Conservation (phyloP, 1,139 yeast genomes). For the Taphrina deformans region DNA sequence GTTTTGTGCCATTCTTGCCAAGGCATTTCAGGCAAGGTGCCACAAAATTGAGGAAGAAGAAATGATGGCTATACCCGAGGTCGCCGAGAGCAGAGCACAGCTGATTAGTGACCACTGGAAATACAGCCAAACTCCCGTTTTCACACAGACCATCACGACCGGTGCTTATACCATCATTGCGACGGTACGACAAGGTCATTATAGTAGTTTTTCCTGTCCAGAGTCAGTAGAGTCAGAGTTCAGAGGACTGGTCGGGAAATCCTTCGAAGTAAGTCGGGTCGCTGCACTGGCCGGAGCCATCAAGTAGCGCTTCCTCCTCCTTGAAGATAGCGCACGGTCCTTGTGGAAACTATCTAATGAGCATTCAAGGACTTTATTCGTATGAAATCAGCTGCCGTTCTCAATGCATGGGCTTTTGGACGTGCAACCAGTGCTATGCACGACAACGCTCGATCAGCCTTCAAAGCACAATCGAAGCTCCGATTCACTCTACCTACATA, state of each 20-base stretch:
- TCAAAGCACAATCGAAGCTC: too few species aligned
- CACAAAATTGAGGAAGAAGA: slow-evolving; percentile 8
- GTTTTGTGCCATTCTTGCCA: slow-evolving; percentile 54
- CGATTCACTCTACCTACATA: too few species aligned
- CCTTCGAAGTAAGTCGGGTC: not conserved
- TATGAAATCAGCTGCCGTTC: too few species aligned
- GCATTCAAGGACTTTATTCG: too few species aligned
- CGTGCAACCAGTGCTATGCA: not conserved
- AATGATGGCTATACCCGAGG: slow-evolving; percentile 12
- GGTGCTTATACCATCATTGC: not conserved
- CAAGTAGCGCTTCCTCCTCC: too few species aligned
- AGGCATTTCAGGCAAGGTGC: slow-evolving; percentile 53
- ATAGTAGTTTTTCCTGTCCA: not conserved
- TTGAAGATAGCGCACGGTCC: not conserved
- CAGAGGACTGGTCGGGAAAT: not conserved
- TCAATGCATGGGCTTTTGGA: not conserved
- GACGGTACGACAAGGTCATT: slow-evolving; percentile 5
- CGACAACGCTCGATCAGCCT: not conserved
- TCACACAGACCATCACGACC: slow-evolving; percentile 48
- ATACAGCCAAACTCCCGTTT: slow-evolving; percentile 69
- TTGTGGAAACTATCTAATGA: too few species aligned
- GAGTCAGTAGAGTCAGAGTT: not conserved
- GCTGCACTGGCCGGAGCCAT: not conserved
- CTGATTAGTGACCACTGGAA: slow-evolving; percentile 67
- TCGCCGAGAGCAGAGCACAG: not conserved